A percentile compares a stretch with the other conserved stretches of the same genome.
These are phyloP conservation scores for Aspergillus carlsbadensis DNA, from an alignment of 495 filamentous ascomycete species.

Conservation along the genomic window DNA sequence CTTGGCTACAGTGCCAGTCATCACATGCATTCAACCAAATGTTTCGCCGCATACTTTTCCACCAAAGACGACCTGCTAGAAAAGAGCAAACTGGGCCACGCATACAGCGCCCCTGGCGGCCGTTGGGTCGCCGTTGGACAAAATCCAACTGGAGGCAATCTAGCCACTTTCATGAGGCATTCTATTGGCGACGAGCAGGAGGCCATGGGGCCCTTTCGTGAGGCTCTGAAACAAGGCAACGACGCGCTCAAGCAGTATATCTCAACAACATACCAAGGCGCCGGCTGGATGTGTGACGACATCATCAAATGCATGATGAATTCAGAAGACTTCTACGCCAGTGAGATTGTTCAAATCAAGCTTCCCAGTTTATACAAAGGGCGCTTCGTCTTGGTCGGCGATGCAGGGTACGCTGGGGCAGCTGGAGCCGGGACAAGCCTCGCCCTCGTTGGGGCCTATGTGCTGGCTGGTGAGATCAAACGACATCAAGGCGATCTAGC, in stretches of 20 bases:
- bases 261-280: neutral
- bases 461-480: neutral
- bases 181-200: too few relatives aligned
- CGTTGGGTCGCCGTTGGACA: neutral
- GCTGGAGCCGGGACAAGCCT: neutral
- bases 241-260: neutral
- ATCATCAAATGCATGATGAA: neutral
- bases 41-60: conserved; percentile 5
- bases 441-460: neutral
- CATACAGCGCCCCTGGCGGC: neutral
- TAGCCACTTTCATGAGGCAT: neutral
- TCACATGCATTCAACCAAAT: too few relatives aligned
- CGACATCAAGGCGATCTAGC: neutral
- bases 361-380: neutral
- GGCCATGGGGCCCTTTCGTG: neutral
- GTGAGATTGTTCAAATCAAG: neutral
- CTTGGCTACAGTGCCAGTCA: conserved; percentile 25
- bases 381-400: neutral
- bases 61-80: conserved; percentile 35
- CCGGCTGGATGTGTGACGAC: neutral
- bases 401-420: neutral
- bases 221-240: neutral
- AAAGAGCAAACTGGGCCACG: conserved; percentile 29
- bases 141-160: neutral
- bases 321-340: neutral